Percentiles rank a stretch among this genome's conserved stretches.
Evolutionary conservation across 179 eudicot genomes (phyloP).

Genomic region (Carnegiea gigantea): DNA sequence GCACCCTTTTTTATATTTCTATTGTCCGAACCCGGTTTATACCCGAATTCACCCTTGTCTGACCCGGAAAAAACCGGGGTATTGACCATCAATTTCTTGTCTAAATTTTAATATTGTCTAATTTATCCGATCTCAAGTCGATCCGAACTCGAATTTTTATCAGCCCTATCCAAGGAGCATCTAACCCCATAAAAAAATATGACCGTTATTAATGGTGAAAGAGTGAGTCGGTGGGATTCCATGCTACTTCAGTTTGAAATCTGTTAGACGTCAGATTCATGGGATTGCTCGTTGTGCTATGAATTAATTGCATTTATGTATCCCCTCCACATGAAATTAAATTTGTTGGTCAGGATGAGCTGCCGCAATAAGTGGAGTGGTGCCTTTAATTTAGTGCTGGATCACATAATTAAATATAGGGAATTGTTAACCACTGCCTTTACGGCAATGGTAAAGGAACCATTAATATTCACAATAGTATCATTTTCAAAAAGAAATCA

Average conservation of each 20-base stretch:
- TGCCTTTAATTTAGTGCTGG: neutral
- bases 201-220: neutral
- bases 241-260: neutral
- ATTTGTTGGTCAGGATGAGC: neutral
- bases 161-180: neutral
- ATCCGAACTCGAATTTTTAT: no score
- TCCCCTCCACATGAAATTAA: neutral
- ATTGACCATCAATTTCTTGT: no score
- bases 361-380: neutral
- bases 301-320: neutral
- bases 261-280: slow-evolving; percentile 1
- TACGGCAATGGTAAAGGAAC: no score
- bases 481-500: no score
- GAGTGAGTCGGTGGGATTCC: neutral
- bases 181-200: neutral
- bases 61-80: no score
- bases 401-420: neutral
- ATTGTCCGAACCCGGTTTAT: no score
- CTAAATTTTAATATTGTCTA: no score
- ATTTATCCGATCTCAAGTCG: no score
- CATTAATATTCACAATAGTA: no score
- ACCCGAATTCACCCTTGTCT: no score
- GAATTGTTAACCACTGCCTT: no score
- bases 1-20: no score
- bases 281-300: slow-evolving; percentile 6